phyloP scores from a whole-genome alignment of 192 early-diverging fungal species.

The Rhizoclosmatium sp. region DNA sequence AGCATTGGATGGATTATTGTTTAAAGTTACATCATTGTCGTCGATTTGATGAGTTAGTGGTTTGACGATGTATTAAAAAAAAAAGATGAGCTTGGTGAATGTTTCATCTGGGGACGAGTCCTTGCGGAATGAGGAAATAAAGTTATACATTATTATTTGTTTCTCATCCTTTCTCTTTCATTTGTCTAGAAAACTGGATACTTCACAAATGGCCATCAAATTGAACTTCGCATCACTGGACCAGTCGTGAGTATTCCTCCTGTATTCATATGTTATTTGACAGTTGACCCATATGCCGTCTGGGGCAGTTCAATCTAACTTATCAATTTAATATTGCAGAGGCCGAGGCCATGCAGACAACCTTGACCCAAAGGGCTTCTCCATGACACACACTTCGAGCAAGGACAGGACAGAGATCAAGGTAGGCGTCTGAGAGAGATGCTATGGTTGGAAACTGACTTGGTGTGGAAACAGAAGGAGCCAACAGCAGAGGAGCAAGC shows the following conservation, averaged over 20 bases:
- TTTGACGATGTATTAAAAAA: neutral
- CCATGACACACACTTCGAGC: neutral
- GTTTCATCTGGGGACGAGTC: neutral
- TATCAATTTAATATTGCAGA: too few species aligned
- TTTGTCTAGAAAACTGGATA: too few species aligned
- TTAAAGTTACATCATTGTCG: conserved; percentile 22
- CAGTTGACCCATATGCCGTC: neutral
- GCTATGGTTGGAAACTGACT: neutral
- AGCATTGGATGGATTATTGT: conserved; percentile 28
- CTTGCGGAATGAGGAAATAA: neutral
- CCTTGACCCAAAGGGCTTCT: conserved; percentile 22
- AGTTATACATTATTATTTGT: neutral
- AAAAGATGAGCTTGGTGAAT: too few species aligned
- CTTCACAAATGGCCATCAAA: neutral
- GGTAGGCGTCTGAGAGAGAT: neutral
- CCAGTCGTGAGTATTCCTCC: conserved; percentile 10
- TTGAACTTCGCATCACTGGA: conserved; percentile 21
- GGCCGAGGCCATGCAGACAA: neutral
- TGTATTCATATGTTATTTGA: too few species aligned
- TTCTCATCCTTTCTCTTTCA: neutral
- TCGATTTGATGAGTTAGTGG: neutral
- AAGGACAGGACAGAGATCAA: conserved; percentile 8
- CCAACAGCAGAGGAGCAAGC: conserved; percentile 31
- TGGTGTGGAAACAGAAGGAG: conserved; percentile 14
- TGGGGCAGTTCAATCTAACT: neutral